Conservation (phyloP, 164 flowering plant species). For the Macadamia integrifolia region DNA sequence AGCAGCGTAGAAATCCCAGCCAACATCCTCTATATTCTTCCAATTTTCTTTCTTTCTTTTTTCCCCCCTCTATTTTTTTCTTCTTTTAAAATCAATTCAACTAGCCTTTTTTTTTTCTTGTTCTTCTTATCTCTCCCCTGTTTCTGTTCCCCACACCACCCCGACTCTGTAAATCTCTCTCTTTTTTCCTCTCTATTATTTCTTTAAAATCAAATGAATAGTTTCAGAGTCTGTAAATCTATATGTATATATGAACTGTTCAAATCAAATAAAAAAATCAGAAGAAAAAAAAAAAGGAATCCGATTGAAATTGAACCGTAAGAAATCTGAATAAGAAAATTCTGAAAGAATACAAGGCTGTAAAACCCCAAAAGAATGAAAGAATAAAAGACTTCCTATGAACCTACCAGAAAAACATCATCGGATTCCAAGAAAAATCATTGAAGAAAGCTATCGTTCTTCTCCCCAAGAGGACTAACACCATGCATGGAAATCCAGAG, state of each 20-base stretch:
- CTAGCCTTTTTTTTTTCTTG: not conserved
- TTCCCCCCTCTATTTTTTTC: constrained; percentile 6
- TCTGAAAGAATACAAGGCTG: constrained; percentile 10
- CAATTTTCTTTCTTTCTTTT: constrained; percentile 14
- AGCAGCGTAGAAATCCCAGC: constrained; percentile 88
- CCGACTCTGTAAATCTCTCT: constrained; percentile 7
- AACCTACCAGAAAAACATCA: constrained; percentile 30
- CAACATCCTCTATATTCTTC: constrained; percentile 79
- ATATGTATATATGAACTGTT: constrained; percentile 28
- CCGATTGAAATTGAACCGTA: constrained; percentile 32
- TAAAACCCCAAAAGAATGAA: constrained; percentile 43
- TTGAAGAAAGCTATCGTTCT: constrained; percentile 23
- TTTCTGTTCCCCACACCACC: not conserved
- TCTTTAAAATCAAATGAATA: too few species aligned
- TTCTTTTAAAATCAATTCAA: constrained; percentile 7
- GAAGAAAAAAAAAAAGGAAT: constrained; percentile 28
- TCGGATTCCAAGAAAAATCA: constrained; percentile 54
- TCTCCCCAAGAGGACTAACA: constrained; percentile 15
- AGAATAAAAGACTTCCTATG: constrained; percentile 30
- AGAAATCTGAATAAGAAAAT: not conserved
- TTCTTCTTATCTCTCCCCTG: not conserved
- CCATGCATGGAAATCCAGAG: constrained; percentile 15
- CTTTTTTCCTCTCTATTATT: constrained; percentile 7
- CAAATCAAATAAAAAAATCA: constrained; percentile 5
- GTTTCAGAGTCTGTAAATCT: constrained; percentile 13